Base-by-base conservation (phyloP, 768 basidiomycete species). In the Lactifluus echinatus region DNA sequence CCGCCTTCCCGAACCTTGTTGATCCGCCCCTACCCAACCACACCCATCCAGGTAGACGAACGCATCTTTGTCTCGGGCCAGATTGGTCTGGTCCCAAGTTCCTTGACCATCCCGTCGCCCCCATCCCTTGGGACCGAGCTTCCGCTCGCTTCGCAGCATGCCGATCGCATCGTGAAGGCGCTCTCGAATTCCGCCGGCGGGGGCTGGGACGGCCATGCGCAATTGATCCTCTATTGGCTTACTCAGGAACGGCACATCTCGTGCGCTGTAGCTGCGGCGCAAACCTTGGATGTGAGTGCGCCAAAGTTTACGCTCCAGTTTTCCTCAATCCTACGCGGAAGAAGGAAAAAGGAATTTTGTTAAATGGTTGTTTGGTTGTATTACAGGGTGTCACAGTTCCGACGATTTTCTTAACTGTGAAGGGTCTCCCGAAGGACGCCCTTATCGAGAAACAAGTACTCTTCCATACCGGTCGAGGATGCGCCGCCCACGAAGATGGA, bases 31-130 rank as follows among this genome's bases (percentile, higher is more conserved):
- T 17, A 15, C 1, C 36, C 15, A n/a, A n/a, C 36, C 14, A 37
- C 14, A 37, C 4, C 39, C n/a, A 23, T 34, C 8, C 63, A 95
- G 93, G 83, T 79, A 44, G 82, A 79, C 61, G 80, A 87, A 50
- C 80, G 80, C 5, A 73, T 93, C n/a, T 92, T 90, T 63, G 75
- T 98, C 55, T 96, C 96, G 0, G 96, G 96, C 3, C 96, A 99
- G 68, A 98, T 99, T 45, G 92, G 92, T 0, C 75, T 99, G 21
- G 74, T 93, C 29, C 95, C 96, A 0, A 73, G 82, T 45, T 82
- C 74, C 45, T 74, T 97, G 28, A 67, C 76, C 2, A 73, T 98
- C 2, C 86, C 93, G 8, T 70, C 75, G 2, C 79, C 84, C 14
- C 70, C 60, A 3, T 83, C 78, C 10, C 67, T 89, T 51, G 71